A percentile compares a stretch with the other conserved stretches of the same genome.
phyloP scores from a whole-genome alignment of 192 early-diverging fungal species.

The Spinellus fusiger region DNA sequence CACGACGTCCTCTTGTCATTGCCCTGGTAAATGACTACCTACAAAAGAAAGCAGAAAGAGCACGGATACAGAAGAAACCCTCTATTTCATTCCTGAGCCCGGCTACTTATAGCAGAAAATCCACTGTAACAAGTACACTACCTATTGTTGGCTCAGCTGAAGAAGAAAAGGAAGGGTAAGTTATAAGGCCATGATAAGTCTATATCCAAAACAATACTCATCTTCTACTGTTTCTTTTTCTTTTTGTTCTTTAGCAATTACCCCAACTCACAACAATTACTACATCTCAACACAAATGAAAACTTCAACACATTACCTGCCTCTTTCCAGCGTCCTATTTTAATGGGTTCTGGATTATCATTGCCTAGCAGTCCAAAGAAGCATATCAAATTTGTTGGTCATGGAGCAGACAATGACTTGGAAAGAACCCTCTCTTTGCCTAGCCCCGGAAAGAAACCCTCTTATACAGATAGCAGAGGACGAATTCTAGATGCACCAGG shows the following conservation, averaged over 20 bases:
- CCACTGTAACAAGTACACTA: slow-evolving; percentile 26
- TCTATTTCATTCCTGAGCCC: slow-evolving; percentile 18
- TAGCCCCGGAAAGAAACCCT: slow-evolving; percentile 2
- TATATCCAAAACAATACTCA: too few relatives aligned
- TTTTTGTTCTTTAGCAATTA: not conserved
- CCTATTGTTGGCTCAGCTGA: not conserved
- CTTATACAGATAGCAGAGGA: not conserved
- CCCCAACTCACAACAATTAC: not conserved
- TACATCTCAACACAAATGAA: slow-evolving; percentile 1
- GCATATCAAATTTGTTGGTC: slow-evolving; percentile 29
- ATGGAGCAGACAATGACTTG: slow-evolving; percentile 16
- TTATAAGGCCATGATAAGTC: too few relatives aligned
- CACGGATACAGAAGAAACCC: slow-evolving; percentile 26
- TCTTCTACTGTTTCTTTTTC: too few relatives aligned
- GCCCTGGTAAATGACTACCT: slow-evolving; percentile 45
- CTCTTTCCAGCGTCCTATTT: slow-evolving; percentile 8
- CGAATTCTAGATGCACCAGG: not conserved
- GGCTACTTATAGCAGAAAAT: slow-evolving; percentile 23
- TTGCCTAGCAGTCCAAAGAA: slow-evolving; percentile 10
- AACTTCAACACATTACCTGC: slow-evolving; percentile 1
- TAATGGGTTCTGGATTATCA: slow-evolving; percentile 1
- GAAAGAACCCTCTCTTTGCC: slow-evolving; percentile 9
- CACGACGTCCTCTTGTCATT: slow-evolving; percentile 44
- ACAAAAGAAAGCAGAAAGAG: slow-evolving; percentile 37
- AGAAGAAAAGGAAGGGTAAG: not conserved